These are phyloP conservation scores for Geotrichum reessii DNA, from an alignment of 1,139 yeast genomes.

Conservation along the genomic window DNA sequence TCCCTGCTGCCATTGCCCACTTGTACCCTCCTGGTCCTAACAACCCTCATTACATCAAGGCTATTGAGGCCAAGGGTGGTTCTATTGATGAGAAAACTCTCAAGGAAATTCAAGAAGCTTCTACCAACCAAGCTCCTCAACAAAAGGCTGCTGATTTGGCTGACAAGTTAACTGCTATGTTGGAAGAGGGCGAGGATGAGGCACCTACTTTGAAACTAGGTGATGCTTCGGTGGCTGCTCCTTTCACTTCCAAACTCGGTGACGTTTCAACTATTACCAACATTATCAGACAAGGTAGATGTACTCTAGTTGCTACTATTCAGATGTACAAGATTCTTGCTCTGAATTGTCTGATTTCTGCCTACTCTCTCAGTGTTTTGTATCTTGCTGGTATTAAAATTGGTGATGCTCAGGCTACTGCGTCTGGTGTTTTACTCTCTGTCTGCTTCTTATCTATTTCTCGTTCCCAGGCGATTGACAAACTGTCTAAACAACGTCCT, in stretches of 20 bases:
- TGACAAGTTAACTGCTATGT: constrained; percentile 63
- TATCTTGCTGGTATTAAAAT: constrained; percentile 96
- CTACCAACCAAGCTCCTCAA: constrained; percentile 31
- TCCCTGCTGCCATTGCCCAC: constrained; percentile 83
- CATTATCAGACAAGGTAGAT: constrained; percentile 96
- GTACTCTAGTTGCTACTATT: constrained; percentile 94
- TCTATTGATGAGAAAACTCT: constrained; percentile 45
- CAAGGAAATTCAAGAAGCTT: constrained; percentile 46
- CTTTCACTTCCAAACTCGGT: constrained; percentile 90
- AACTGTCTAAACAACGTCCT: constrained; percentile 89
- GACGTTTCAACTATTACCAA: constrained; percentile 90
- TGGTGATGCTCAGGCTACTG: constrained; percentile 96
- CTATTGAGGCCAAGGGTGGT: constrained; percentile 79
- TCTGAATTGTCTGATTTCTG: constrained; percentile 91
- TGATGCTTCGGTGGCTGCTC: constrained; percentile 99
- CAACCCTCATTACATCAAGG: constrained; percentile 82
- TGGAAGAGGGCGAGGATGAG: constrained; percentile 71
- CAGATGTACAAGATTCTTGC: constrained; percentile 99
- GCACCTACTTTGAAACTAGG: constrained; percentile 93
- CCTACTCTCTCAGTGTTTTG: constrained; percentile 88
- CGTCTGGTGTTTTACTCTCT: constrained; percentile 81
- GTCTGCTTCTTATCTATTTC: constrained; percentile 95
- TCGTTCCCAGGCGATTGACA: constrained; percentile 85
- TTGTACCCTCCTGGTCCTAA: constrained; percentile 92
- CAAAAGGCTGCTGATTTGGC: constrained; percentile 56